Percentiles rank a stretch among this genome's conserved stretches.
These are phyloP conservation scores for Fusarium chaquense DNA, from an alignment of 2,329 filamentous ascomycete genomes.

Conservation along the genomic window DNA sequence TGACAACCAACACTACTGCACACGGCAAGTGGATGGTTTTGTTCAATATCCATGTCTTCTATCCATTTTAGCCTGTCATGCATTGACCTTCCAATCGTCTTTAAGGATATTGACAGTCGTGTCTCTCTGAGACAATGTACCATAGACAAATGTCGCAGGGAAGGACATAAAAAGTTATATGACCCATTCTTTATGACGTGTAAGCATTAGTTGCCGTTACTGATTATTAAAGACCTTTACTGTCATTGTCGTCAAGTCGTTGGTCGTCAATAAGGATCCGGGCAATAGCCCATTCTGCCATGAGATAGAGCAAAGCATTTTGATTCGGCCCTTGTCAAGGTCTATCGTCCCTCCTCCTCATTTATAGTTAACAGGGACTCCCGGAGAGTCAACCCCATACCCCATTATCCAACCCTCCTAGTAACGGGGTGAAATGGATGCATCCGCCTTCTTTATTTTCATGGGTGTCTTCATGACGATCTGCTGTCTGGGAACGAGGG, in stretches of 20 bases:
- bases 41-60: not conserved
- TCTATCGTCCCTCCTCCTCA: constrained; percentile 6
- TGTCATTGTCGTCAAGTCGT: constrained; percentile 10
- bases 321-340: constrained; percentile 17
- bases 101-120: not conserved
- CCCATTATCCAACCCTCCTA: constrained; percentile 24
- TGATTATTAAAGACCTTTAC: not conserved
- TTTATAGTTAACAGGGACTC: constrained; percentile 24
- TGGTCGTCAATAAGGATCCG: constrained; percentile 9
- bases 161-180: too few relatives aligned
- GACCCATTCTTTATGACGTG: not conserved
- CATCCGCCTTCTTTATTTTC: constrained; percentile 17
- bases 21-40: not conserved
- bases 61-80: not conserved
- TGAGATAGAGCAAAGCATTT: constrained; percentile 23
- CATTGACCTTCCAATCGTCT: not conserved
- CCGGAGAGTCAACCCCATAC: constrained; percentile 24
- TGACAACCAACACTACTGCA: not conserved
- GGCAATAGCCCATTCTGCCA: constrained; percentile 11
- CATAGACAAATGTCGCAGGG: not conserved
- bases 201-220: constrained; percentile 8
- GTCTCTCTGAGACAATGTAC: not conserved
- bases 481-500: constrained; percentile 16
- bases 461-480: constrained; percentile 14
- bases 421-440: constrained; percentile 24